Base-by-base conservation (phyloP, 768 basidiomycete species). In the Asterophora lycoperdoides region DNA sequence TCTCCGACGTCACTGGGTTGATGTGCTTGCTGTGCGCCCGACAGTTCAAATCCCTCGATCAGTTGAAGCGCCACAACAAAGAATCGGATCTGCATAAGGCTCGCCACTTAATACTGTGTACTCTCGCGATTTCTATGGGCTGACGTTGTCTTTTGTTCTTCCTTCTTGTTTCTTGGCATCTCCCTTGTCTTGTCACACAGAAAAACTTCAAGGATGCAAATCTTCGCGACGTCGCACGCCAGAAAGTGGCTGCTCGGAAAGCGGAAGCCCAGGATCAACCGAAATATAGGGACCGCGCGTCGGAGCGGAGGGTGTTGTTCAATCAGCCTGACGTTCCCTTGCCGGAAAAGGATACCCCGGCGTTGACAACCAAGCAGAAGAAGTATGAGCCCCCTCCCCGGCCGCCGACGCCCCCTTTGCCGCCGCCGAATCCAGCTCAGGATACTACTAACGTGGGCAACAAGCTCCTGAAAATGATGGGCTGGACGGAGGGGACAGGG, bases 1-100 rank as follows among this genome's bases (percentile, higher is more conserved):
- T 89, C 56, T 81, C 88, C 41, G 93, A 98, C 62, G 69, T 81
- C 4, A 68, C 64, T 43, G 80, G 80, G 37, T 68, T 91, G 57
- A 86, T 84, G 46, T 98, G 96, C 64, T 66, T 97, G 43, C 81
- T 99, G 11, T 99, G 96, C 63, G 82, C 92, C 34, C 79, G 96
- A 26, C 89, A 94, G 62, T 93, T 99, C 80, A 97, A 95, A 69
- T 73, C 79, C 3, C 57, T 86, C 49, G 93, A 95, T 19, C 84
- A 90, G 56, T 76, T 99, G 35, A 84, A 78, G 60, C 83, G 92
- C 14, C 96, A 99, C 64, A 93, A 89, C 63, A 86, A 84, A 59
- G 91, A 90, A 70, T 99, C 96, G 19, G 89, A 89, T 63, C 71
- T 99, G 54, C 96, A 99, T 70, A 98, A 97, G 89, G 95, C 74